Percentiles rank a stretch among this genome's conserved stretches.
phyloP scores from a whole-genome alignment of 192 early-diverging fungal genomes.

The Coemansia interrupta region DNA sequence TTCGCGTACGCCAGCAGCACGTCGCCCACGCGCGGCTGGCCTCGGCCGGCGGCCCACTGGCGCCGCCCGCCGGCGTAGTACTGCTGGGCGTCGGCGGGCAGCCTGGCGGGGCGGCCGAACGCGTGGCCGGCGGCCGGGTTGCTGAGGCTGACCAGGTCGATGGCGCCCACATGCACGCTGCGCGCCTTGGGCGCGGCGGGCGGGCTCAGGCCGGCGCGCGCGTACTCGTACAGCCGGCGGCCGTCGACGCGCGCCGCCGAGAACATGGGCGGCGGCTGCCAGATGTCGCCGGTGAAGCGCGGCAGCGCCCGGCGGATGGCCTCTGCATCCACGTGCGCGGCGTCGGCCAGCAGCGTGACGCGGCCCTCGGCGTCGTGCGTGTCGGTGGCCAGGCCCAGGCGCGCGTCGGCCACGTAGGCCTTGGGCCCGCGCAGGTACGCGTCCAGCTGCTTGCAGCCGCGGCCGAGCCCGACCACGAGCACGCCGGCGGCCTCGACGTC shows the following conservation, averaged over 20 bases:
- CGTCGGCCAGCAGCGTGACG: constrained; percentile 33
- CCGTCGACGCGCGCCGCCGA: constrained; percentile 69
- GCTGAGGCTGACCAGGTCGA: constrained; percentile 22
- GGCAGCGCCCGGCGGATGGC: constrained; percentile 38
- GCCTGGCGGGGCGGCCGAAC: constrained; percentile 9
- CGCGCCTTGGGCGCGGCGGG: constrained; percentile 19
- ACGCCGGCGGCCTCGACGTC: constrained; percentile 46
- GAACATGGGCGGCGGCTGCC: constrained; percentile 67
- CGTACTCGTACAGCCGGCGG: constrained; percentile 69
- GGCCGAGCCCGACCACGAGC: constrained; percentile 54
- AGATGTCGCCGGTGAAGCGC: constrained; percentile 58
- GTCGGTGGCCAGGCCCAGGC: constrained; percentile 59
- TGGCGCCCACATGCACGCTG: constrained; percentile 12
- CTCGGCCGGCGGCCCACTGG: constrained; percentile 7
- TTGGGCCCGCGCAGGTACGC: constrained; percentile 52
- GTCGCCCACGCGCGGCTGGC: constrained; percentile 12
- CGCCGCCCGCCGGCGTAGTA: constrained; percentile 24
- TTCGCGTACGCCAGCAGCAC: constrained; percentile 21
- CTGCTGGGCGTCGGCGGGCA: constrained; percentile 12
- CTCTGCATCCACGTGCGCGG: constrained; percentile 44
- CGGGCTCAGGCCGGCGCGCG: constrained; percentile 50
- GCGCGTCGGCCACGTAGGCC: constrained; percentile 55
- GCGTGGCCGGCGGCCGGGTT: constrained; percentile 1
- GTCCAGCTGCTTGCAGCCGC: constrained; percentile 55
- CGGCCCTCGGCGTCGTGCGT: constrained; percentile 57